Evolutionary conservation across 305 asterid species (phyloP).

Genomic region (Solanum hybrid): DNA sequence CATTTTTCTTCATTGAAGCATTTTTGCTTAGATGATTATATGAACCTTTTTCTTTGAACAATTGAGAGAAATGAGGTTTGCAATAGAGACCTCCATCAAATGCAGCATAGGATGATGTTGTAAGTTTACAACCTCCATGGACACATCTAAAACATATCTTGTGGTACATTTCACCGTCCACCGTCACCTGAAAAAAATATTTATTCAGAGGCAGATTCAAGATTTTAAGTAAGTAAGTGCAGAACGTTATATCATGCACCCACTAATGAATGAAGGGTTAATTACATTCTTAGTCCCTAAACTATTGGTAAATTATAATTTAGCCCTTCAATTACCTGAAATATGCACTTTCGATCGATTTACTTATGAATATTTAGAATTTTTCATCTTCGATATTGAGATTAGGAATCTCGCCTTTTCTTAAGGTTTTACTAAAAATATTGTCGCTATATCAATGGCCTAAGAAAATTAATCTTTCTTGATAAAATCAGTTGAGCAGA

Average conservation of each 20-base stretch:
- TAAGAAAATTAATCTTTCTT: neutral
- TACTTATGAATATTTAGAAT: too few relatives aligned
- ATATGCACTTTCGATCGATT: neutral
- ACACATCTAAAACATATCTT: constrained; percentile 66
- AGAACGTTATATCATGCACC: rapidly evolving
- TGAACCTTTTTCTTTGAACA: constrained; percentile 71
- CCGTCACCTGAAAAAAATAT: constrained; percentile 31
- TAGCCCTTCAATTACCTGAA: too few relatives aligned
- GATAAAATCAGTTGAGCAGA: neutral
- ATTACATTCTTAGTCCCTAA: neutral
- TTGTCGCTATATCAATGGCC: neutral
- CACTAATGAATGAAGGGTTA: neutral
- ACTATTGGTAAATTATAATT: neutral
- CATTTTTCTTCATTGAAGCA: constrained; percentile 34
- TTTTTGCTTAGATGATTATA: constrained; percentile 51
- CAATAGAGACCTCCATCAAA: constrained; percentile 69
- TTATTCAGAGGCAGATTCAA: neutral
- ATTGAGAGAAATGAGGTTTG: constrained; percentile 75
- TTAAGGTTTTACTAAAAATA: neutral
- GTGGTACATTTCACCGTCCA: constrained; percentile 67
- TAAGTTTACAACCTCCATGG: constrained; percentile 65
- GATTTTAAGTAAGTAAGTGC: neutral
- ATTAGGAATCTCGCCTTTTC: neutral
- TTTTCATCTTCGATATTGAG: neutral
- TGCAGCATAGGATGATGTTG: constrained; percentile 74